Evolutionary conservation across 345 rosid genomes (phyloP).

Genomic region (Sonneratia caseolaris): DNA sequence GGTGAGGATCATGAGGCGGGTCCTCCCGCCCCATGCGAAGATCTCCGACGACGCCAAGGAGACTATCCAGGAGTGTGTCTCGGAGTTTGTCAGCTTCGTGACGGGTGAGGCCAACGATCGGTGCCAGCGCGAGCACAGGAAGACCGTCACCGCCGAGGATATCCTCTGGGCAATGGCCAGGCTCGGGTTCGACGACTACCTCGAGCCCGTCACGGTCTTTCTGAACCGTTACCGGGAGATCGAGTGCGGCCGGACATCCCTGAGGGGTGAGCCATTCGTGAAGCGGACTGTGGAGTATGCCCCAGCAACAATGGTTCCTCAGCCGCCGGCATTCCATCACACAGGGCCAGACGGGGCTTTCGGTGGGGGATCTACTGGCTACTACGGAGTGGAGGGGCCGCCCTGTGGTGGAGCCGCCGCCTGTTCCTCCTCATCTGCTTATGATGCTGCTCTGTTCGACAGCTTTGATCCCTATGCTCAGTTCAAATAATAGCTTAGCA

Average conservation of each 20-base stretch:
- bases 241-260: constrained; percentile 16
- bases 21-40: constrained; percentile 15
- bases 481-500: not conserved
- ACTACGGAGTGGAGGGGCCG: not conserved
- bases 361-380: not conserved
- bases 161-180: constrained; percentile 21
- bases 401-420: not conserved
- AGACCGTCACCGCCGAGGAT: constrained; percentile 18
- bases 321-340: not conserved
- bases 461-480: constrained; percentile 4
- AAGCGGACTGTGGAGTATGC: constrained; percentile 6
- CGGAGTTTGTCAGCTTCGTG: constrained; percentile 18
- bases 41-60: constrained; percentile 23
- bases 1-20: constrained; percentile 16
- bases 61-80: constrained; percentile 19
- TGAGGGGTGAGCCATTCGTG: too few species aligned
- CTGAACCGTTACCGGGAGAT: constrained; percentile 16
- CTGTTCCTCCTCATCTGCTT: not conserved
- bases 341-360: not conserved
- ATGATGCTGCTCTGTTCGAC: not conserved
- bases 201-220: constrained; percentile 15
- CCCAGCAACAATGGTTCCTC: not conserved
- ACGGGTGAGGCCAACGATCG: constrained; percentile 18
- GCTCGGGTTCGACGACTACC: constrained; percentile 19
- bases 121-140: constrained; percentile 21